phyloP scores from a whole-genome alignment of 345 rosid genomes.

The Salix exigua region DNA sequence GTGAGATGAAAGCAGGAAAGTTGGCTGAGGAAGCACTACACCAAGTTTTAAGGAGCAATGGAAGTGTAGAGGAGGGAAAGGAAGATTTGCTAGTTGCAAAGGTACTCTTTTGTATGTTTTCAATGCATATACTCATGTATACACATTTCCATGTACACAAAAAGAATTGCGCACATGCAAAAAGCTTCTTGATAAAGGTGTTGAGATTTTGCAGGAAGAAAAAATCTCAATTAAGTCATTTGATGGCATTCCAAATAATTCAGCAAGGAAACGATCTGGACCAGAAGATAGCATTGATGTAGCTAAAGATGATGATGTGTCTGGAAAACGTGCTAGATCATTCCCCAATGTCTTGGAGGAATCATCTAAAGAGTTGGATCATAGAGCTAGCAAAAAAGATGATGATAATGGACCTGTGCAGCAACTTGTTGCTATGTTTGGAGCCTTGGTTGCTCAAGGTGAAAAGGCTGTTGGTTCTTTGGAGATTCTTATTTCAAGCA shows the following conservation, averaged over 20 bases:
- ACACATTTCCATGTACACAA: slow-evolving; percentile 5
- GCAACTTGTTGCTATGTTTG: slow-evolving; percentile 89
- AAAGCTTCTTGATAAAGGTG: slow-evolving; percentile 22
- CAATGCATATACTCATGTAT: background rate
- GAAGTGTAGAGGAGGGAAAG: slow-evolving; percentile 43
- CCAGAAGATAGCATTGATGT: slow-evolving; percentile 43
- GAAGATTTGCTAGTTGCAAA: slow-evolving; percentile 40
- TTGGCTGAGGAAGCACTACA: slow-evolving; percentile 41
- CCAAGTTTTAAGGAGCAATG: slow-evolving; percentile 46
- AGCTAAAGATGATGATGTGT: slow-evolving; percentile 44
- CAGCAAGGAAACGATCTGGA: slow-evolving; percentile 69
- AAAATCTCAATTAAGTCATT: slow-evolving; percentile 27
- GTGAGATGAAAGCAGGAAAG: slow-evolving; percentile 61
- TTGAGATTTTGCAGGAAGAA: slow-evolving; percentile 50
- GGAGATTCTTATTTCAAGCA: slow-evolving; percentile 89
- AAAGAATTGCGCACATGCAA: background rate
- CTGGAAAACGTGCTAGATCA: slow-evolving; percentile 67
- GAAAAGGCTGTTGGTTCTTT: slow-evolving; percentile 79
- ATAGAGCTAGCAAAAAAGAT: slow-evolving; percentile 35
- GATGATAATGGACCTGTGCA: slow-evolving; percentile 74
- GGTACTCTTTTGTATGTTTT: slow-evolving; percentile 37
- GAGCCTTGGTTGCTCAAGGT: slow-evolving; percentile 95
- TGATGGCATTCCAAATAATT: slow-evolving; percentile 37
- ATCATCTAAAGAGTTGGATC: slow-evolving; percentile 46
- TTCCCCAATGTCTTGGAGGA: slow-evolving; percentile 57